Evolutionary conservation across 306 rosid species (phyloP), one percentile per base, ranked within the genome.

Genomic region (Medicago lupulina): DNA sequence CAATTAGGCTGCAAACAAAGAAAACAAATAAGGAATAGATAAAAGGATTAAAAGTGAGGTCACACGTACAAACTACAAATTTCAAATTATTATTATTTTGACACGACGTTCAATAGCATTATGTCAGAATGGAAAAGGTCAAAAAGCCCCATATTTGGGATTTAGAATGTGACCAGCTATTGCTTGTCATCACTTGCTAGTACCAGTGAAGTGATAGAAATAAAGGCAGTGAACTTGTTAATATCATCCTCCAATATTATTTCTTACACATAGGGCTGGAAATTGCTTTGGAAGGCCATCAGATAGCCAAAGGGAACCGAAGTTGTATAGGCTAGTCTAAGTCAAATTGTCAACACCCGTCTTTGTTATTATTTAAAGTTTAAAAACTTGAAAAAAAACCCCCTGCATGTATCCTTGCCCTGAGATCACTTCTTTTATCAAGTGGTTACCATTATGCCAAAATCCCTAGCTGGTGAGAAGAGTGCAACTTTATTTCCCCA

Each of bases 1-100:
- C 97, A 91, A 79, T 89, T 93, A 46, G 93, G 98, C 98, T 93
- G 92, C 83, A 77, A 23, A 14, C 38, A 71, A 54, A 51, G 46
- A 18, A 25, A n/a, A 73, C 9, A 61, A 68, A 13, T 12, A 18
- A 58, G 49, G 16, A 53, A 23, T 71, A 63, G 63, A 76, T 44
- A 14, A 18, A 65, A 17, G 53, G 23, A 9, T 57, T 77, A 34
- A 73, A 58, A 36, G 79, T 67, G 39, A n/a, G 17, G 50, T 9
- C 21, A 8, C 9, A 11, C n/a, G 1, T 23, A n/a, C 38, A 58
- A 23, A 40, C 51, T 40, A 40, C n/a, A 65, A 65, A 39, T 39
- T 69, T 47, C 43, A 78, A 59, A 47, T 44, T 44, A 28, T 69
- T 59, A 70, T 70, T 28, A 36, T 60, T 69, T 43, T 25, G 75